Evolutionary conservation across 2,329 filamentous ascomycete species (phyloP), one percentile per base, ranked within the genome.

Genomic region (Cadophora gregata): DNA sequence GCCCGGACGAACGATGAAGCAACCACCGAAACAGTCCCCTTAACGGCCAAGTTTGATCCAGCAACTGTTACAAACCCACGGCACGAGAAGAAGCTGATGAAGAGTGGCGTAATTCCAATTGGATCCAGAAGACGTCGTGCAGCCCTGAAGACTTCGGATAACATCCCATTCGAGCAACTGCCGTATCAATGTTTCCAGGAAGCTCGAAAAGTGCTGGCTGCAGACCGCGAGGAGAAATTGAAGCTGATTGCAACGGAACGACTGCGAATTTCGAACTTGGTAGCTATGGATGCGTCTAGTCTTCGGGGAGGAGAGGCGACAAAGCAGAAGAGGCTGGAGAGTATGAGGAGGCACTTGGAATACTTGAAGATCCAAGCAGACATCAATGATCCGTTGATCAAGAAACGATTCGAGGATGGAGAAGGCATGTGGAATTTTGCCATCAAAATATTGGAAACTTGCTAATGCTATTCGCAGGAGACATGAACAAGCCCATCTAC

Each of bases 141-240:
- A 31, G 91, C 91, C 31, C 79, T 94, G 68, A 88, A 85, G 75
- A 86, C 82, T 74, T 81, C 85, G 69, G 86, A 90, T 74, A 82
- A 97, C 59, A 71, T 78, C 33, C 93, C 94, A 29, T 97, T 99
- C 77, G 93, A 97, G 82, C 91, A 95, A 77, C 83, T 99, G 72
- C 96, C 96, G 21, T 99, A 96, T 81, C 95, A 98, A 84, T 96
- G 93, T 80, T 99, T 98, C 82, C 96, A 99, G 81, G 94, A 97
- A 81, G 96, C 96, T 48, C 88, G 94, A 70, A 92, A 93, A 78
- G 81, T 98, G 59, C 83, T 99, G 64, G 85, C 88, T 62, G 87
- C 87, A 63, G 96, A 99, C 78, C 88, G 95, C 48, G 83, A 89
- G 71, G 87, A 95, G 80, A 98, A 97, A 82, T 75, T 98, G 60